phyloP scores from a whole-genome alignment of 2,329 filamentous ascomycete species.

The Exophiala alcalophila region DNA sequence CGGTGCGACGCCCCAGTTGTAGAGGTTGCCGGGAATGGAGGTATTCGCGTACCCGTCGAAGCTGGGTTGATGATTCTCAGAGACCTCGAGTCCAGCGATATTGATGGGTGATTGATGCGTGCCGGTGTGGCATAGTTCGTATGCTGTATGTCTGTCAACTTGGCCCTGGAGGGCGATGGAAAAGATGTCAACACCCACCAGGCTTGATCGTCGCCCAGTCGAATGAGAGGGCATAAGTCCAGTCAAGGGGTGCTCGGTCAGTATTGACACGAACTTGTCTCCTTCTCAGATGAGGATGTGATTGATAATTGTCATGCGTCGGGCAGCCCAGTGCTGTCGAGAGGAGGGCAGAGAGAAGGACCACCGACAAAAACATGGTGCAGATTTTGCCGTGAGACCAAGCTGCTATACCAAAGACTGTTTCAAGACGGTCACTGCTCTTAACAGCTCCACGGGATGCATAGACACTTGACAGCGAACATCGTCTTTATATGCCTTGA shows the following conservation, averaged over 20 bases:
- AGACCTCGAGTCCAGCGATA: slow-evolving; percentile 43
- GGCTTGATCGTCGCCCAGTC: slow-evolving; percentile 25
- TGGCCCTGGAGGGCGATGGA: not conserved
- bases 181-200: slow-evolving; percentile 12
- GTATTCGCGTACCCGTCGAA: slow-evolving; percentile 43
- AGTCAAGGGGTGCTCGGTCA: slow-evolving; percentile 23
- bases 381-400: too few species aligned
- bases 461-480: too few species aligned
- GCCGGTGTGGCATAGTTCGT: slow-evolving; percentile 49
- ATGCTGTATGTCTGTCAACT: slow-evolving; percentile 30
- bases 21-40: slow-evolving; percentile 39
- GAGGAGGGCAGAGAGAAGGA: slow-evolving; percentile 18
- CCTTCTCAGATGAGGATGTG: slow-evolving; percentile 24
- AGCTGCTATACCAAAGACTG: too few species aligned
- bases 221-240: slow-evolving; percentile 20
- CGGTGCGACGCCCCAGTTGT: slow-evolving; percentile 52
- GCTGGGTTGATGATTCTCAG: slow-evolving; percentile 39
- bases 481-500: too few species aligned
- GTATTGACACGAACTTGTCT: slow-evolving; percentile 21
- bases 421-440: too few species aligned
- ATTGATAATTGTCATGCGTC: slow-evolving; percentile 23
- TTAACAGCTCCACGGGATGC: too few species aligned
- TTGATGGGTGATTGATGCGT: slow-evolving; percentile 52
- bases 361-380: slow-evolving; percentile 12
- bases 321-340: slow-evolving; percentile 24